These are phyloP conservation scores for Vicia sativa DNA, from an alignment of 306 rosid species.

Conservation along the genomic window DNA sequence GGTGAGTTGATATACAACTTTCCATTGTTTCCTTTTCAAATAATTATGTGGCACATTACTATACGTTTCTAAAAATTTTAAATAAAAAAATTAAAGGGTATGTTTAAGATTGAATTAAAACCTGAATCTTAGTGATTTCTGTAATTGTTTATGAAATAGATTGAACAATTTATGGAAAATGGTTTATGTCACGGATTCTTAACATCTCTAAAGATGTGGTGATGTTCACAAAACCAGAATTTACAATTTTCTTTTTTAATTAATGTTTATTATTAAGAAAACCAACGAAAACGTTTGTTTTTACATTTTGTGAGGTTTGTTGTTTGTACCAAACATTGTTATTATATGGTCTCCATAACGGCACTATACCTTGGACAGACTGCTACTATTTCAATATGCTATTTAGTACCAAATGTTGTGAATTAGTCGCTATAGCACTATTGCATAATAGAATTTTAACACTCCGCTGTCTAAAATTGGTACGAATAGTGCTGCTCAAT, in stretches of 20 bases:
- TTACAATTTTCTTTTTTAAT: background rate
- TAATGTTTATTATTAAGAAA: background rate
- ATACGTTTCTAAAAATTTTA: background rate
- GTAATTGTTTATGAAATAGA: conserved; percentile 22
- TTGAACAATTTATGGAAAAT: background rate
- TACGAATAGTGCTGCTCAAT: background rate
- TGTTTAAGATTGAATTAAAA: conserved; percentile 18
- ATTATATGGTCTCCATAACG: no score
- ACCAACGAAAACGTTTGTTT: no score
- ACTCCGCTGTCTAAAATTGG: no score
- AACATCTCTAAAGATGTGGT: background rate
- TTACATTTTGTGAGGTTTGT: background rate
- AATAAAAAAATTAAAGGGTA: background rate
- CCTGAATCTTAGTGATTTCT: conserved; percentile 12
- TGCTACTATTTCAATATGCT: no score
- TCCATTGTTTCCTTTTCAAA: conserved; percentile 22
- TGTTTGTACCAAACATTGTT: background rate
- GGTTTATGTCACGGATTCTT: background rate
- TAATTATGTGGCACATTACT: conserved; percentile 16
- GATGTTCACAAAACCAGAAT: background rate
- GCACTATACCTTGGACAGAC: no score
- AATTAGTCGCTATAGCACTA: no score
- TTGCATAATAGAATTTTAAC: no score
- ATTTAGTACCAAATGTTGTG: no score
- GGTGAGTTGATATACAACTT: conserved; percentile 46